These are phyloP conservation scores for Sugiyamaella chiloensis DNA, from an alignment of 805 yeast species.

Conservation along the genomic window DNA sequence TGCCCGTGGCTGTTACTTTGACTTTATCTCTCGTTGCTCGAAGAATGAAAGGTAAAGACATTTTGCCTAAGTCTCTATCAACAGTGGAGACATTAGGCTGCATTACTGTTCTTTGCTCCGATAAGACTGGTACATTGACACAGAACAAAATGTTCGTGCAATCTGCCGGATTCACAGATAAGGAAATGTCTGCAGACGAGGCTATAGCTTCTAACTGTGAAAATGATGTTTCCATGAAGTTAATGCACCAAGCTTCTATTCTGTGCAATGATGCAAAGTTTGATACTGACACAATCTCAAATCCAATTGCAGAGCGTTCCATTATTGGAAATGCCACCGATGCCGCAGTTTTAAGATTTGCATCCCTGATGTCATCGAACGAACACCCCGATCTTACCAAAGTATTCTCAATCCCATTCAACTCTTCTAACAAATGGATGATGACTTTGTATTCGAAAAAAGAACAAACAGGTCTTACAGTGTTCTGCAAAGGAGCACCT, in stretches of 20 bases:
- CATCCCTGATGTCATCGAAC: slow-evolving; percentile 22
- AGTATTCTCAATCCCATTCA: slow-evolving; percentile 35
- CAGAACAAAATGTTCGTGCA: slow-evolving; percentile 42
- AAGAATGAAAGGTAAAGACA: slow-evolving; percentile 43
- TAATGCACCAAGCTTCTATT: slow-evolving; percentile 17
- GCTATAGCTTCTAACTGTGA: slow-evolving; percentile 1
- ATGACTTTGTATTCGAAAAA: slow-evolving; percentile 15
- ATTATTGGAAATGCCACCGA: slow-evolving; percentile 50
- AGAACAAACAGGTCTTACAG: neutral
- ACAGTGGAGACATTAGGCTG: slow-evolving; percentile 58
- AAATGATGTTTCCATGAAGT: slow-evolving; percentile 5
- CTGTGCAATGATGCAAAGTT: slow-evolving; percentile 25
- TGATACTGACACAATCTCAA: slow-evolving; percentile 14
- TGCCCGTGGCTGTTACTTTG: slow-evolving; percentile 48
- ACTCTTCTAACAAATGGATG: slow-evolving; percentile 43
- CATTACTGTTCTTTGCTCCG: slow-evolving; percentile 52
- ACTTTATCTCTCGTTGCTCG: slow-evolving; percentile 48
- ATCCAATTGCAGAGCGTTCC: slow-evolving; percentile 16
- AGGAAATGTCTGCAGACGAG: slow-evolving; percentile 10
- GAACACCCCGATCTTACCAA: neutral
- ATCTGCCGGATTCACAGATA: slow-evolving; percentile 17
- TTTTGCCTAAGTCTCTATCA: slow-evolving; percentile 45
- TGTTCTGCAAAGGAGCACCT: slow-evolving; percentile 46
- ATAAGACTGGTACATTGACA: slow-evolving; percentile 51
- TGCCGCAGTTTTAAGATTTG: slow-evolving; percentile 41